Conservation (phyloP, 2,329 filamentous ascomycete genomes). For the Thielaviopsis euricoi region DNA sequence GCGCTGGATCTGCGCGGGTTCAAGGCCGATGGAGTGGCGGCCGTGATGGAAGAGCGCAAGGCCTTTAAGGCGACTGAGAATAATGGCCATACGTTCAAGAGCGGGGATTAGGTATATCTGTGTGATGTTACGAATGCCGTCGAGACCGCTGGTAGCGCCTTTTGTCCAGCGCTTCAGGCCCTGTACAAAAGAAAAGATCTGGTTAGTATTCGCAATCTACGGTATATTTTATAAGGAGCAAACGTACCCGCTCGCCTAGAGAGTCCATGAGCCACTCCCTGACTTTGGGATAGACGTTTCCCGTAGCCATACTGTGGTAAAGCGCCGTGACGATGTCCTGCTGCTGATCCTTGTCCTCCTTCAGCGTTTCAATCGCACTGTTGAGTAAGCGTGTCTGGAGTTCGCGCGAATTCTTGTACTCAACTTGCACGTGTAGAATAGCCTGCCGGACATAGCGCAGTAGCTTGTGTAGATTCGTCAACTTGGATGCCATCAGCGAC, state of each 20-base stretch:
- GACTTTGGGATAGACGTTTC: constrained; percentile 57
- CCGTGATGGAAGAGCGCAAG: constrained; percentile 65
- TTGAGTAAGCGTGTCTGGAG: constrained; percentile 59
- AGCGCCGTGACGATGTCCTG: constrained; percentile 55
- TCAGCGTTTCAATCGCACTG: constrained; percentile 37
- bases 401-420: constrained; percentile 71
- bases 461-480: constrained; percentile 73
- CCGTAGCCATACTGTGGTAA: constrained; percentile 73
- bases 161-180: constrained; percentile 95
- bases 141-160: constrained; percentile 60
- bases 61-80: constrained; percentile 68
- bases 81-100: constrained; percentile 64
- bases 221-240: not conserved
- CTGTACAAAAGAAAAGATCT: constrained; percentile 23
- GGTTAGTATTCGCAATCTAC: constrained; percentile 2
- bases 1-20: constrained; percentile 42
- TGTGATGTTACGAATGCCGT: constrained; percentile 57
- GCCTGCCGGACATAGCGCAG: constrained; percentile 72
- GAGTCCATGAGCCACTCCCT: constrained; percentile 82
- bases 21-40: constrained; percentile 49
- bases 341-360: constrained; percentile 51
- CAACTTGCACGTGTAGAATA: constrained; percentile 59
- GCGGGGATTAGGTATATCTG: constrained; percentile 84
- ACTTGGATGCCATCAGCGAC: constrained; percentile 69
- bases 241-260: constrained; percentile 55